Percentiles rank a stretch among this genome's conserved stretches.
phyloP scores from a whole-genome alignment of 139 green algal species.

The Coccomyxa sp. region DNA sequence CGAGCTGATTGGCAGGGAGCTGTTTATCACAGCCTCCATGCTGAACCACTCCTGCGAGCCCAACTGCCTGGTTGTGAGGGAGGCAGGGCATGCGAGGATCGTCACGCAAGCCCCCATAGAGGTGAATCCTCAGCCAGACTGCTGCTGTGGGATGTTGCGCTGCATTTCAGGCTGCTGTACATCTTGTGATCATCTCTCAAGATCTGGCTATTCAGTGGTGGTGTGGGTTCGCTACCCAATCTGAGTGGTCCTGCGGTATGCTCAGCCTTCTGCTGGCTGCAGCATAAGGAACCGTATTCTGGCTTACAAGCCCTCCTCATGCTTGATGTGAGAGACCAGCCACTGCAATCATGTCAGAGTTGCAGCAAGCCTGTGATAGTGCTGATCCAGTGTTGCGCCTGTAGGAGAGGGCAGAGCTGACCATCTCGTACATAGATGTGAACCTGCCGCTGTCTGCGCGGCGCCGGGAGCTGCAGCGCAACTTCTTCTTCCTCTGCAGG shows the following conservation, averaged over 20 bases:
- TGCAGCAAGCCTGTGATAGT: not conserved
- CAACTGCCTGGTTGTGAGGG: conserved; percentile 9
- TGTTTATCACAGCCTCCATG: conserved; percentile 20
- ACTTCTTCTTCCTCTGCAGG: conserved; percentile 21
- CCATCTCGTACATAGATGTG: conserved; percentile 24
- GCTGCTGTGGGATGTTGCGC: not conserved
- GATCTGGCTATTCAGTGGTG: not conserved
- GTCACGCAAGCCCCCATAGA: too few relatives aligned
- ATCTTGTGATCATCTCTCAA: not conserved
- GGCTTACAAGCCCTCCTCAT: not conserved
- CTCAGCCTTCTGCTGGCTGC: not conserved
- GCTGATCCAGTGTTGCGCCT: too few relatives aligned
- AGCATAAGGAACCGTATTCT: not conserved
- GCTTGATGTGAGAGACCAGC: not conserved
- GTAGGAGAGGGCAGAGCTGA: conserved; percentile 18
- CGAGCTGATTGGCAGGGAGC: conserved; percentile 16
- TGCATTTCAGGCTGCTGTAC: not conserved
- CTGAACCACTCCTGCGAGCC: conserved; percentile 25
- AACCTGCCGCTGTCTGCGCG: conserved; percentile 15
- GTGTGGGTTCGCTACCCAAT: not conserved
- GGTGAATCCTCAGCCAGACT: not conserved
- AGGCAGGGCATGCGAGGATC: not conserved
- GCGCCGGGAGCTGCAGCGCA: not conserved
- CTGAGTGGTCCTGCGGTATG: too few relatives aligned
- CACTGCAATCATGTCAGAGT: not conserved